Conservation (phyloP, 768 basidiomycete genomes). For the Amanita phalloides region DNA sequence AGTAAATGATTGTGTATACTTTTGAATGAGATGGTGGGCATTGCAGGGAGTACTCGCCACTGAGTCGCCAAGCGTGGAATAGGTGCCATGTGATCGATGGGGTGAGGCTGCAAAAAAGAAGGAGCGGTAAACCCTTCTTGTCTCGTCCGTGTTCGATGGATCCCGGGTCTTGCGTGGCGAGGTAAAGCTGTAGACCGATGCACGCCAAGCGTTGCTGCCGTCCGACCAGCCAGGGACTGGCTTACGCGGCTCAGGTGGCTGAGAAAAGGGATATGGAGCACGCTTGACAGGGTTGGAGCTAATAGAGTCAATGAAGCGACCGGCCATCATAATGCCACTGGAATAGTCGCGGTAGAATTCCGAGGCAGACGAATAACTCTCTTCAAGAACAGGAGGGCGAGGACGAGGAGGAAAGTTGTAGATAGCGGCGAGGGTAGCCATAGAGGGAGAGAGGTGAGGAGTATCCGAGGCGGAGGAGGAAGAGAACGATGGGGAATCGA, state of each 20-base stretch:
- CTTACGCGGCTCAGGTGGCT: slow-evolving; percentile 24
- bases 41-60: slow-evolving; percentile 9
- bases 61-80: slow-evolving; percentile 32
- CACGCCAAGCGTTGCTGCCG: slow-evolving; percentile 56
- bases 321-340: slow-evolving; percentile 63
- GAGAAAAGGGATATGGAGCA: slow-evolving; percentile 18
- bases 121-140: slow-evolving; percentile 27
- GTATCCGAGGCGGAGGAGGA: slow-evolving; percentile 21
- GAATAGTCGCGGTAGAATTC: slow-evolving; percentile 32
- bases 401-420: slow-evolving; percentile 45
- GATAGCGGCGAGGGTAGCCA: slow-evolving; percentile 20
- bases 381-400: slow-evolving; percentile 31
- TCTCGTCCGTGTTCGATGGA: slow-evolving; percentile 18
- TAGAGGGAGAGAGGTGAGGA: slow-evolving; percentile 17
- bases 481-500: slow-evolving; percentile 7
- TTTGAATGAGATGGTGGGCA: slow-evolving; percentile 38
- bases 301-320: slow-evolving; percentile 36
- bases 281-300: slow-evolving; percentile 32
- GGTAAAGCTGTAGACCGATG: slow-evolving; percentile 44
- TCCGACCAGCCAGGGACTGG: slow-evolving; percentile 63
- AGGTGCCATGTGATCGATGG: slow-evolving; percentile 36
- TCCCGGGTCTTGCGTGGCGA: slow-evolving; percentile 25
- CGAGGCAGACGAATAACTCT: slow-evolving; percentile 11
- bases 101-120: slow-evolving; percentile 43
- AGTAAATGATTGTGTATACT: slow-evolving; percentile 46